Percentiles rank a stretch among this genome's conserved stretches.
Conservation (phyloP, 768 basidiomycete genomes). For the Thelephora ganbajun region DNA sequence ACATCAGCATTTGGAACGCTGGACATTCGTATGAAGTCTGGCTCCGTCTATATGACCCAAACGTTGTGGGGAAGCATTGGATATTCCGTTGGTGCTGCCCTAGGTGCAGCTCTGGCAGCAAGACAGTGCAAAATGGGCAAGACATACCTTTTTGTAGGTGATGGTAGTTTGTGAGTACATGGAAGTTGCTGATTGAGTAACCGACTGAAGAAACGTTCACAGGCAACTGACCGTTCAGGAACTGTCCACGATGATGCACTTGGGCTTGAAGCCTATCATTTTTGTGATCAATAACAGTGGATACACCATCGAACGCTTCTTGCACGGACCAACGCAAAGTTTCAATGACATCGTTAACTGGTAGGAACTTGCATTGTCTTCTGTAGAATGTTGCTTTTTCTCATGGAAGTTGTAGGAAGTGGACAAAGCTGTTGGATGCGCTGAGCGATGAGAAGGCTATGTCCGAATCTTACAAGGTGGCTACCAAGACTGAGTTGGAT, state of each 20-base stretch:
- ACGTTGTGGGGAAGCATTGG: constrained; percentile 91
- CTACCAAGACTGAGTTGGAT: constrained; percentile 52
- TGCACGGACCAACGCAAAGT: constrained; percentile 56
- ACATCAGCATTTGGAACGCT: constrained; percentile 79
- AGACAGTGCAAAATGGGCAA: constrained; percentile 45
- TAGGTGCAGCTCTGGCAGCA: constrained; percentile 75
- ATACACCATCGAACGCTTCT: constrained; percentile 80
- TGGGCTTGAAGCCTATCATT: constrained; percentile 65
- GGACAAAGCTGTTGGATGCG: constrained; percentile 46
- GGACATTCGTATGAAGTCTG: constrained; percentile 62
- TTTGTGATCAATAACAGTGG: constrained; percentile 74
- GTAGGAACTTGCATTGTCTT: constrained; percentile 14
- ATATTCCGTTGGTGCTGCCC: constrained; percentile 66
- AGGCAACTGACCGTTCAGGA: constrained; percentile 77
- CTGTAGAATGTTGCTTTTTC: background rate
- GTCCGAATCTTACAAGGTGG: constrained; percentile 50
- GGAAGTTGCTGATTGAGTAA: background rate
- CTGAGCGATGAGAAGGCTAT: constrained; percentile 40
- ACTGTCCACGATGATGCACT: constrained; percentile 67
- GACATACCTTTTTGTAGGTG: constrained; percentile 75
- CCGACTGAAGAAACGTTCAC: constrained; percentile 3
- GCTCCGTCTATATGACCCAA: constrained; percentile 52
- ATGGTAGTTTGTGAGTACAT: constrained; percentile 55
- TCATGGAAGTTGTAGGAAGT: constrained; percentile 30
- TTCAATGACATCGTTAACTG: constrained; percentile 85